These are phyloP conservation scores for Ascochyta fabae DNA, from an alignment of 2,329 filamentous ascomycete genomes.

Conservation along the genomic window DNA sequence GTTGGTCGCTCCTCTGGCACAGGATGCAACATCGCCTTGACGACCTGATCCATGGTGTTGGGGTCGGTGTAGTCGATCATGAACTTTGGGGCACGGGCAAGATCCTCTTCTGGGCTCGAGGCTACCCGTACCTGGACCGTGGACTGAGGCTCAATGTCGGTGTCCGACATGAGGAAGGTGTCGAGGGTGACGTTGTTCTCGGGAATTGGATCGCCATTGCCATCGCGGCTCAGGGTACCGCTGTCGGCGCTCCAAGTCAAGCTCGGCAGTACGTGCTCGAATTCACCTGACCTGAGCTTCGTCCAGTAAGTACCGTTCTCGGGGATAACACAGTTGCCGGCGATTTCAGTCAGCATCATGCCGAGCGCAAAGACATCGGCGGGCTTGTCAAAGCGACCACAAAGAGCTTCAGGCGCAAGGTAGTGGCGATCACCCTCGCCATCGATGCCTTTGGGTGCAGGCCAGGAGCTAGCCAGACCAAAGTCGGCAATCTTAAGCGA, in stretches of 20 bases:
- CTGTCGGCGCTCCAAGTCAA: constrained; percentile 80
- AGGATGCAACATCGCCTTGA: constrained; percentile 86
- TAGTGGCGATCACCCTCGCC: constrained; percentile 96
- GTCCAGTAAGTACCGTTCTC: constrained; percentile 94
- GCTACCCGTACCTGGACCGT: constrained; percentile 42
- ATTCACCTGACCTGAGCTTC: constrained; percentile 84
- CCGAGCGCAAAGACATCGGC: constrained; percentile 94
- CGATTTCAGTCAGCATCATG: constrained; percentile 92
- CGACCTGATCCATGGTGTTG: constrained; percentile 81
- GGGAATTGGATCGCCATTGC: constrained; percentile 55
- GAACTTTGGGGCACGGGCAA: constrained; percentile 77
- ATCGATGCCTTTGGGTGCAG: constrained; percentile 77
- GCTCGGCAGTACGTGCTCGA: constrained; percentile 80
- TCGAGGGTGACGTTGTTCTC: constrained; percentile 32
- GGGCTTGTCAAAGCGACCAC: constrained; percentile 85
- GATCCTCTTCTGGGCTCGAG: constrained; percentile 55
- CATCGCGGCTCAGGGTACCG: constrained; percentile 71
- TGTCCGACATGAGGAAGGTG: constrained; percentile 40
- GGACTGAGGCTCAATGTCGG: constrained; percentile 48
- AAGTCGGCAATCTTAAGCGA: constrained; percentile 87
- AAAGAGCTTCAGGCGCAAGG: constrained; percentile 90
- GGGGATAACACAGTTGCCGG: constrained; percentile 89
- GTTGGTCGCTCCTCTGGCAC: constrained; percentile 75
- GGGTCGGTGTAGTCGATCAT: constrained; percentile 79
- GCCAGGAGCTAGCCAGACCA: constrained; percentile 80